Conservation (phyloP, 2,329 filamentous ascomycete species). For the Aspergillus alliaceus region DNA sequence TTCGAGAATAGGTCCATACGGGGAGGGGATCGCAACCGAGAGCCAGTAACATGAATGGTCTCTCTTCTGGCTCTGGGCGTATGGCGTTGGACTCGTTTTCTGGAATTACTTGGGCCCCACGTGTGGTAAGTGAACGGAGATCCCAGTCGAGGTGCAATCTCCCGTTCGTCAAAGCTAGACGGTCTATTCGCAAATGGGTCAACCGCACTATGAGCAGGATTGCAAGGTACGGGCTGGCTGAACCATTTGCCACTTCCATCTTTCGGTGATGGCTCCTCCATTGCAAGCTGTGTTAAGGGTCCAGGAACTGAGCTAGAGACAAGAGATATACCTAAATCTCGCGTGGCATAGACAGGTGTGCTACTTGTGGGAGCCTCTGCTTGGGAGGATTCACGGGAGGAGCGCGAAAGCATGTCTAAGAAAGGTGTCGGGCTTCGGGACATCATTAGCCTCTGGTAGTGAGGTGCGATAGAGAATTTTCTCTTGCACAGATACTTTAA, state of each 20-base stretch:
- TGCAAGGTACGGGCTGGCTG: constrained; percentile 32
- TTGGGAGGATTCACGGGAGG: constrained; percentile 27
- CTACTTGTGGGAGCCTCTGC: constrained; percentile 22
- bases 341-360: constrained; percentile 41
- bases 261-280: constrained; percentile 24
- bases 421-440: constrained; percentile 62
- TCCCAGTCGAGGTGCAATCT: constrained; percentile 44
- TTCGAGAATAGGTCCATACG: constrained; percentile 56
- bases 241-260: constrained; percentile 35
- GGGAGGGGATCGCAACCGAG: constrained; percentile 52
- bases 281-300: constrained; percentile 35
- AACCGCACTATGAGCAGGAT: constrained; percentile 1
- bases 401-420: constrained; percentile 37
- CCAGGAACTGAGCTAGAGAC: constrained; percentile 41
- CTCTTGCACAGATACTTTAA: constrained; percentile 61
- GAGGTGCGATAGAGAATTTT: constrained; percentile 62
- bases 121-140: constrained; percentile 52
- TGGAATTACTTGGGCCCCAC: constrained; percentile 47
- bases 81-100: constrained; percentile 29
- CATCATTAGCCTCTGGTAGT: constrained; percentile 63
- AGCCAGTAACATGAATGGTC: constrained; percentile 46
- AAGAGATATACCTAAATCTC: constrained; percentile 47
- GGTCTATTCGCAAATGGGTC: constrained; percentile 13
- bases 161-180: constrained; percentile 18
- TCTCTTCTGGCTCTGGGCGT: constrained; percentile 38